Base-by-base conservation (phyloP, 2,329 filamentous ascomycete genomes). In the Tolypocladium endophyticum region DNA sequence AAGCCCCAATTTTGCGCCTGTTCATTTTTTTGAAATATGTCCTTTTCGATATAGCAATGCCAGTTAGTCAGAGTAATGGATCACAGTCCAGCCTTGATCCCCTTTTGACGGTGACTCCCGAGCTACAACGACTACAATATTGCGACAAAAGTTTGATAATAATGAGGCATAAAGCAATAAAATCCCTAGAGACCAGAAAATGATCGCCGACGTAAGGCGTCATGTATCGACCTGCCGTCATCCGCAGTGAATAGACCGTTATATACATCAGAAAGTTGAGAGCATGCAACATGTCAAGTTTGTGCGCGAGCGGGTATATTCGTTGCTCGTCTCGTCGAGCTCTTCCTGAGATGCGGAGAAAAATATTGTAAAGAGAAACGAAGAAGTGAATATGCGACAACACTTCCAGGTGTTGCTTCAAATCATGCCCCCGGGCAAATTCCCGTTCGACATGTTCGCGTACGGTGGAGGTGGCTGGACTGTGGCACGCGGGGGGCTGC, bases 341-440 rank as follows among this genome's bases (percentile, higher is more conserved):
- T 58, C 38, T 28, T 14, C 52, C 57, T 20, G 11, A 41, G 50
- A 54, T 33, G 33, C 43, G 23, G 36, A 28, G 8, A 55, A 47
- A 39, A 38, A 38, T 30, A 16, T 43, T 14, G 35, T 20, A 57
- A 58, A 52, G 54, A 45, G 57, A 47, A 35, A 41, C 25, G 45
- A 16, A 55, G 41, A 56, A 58, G 20, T 28, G 18, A 28, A 55
- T 11, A 36, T 14, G 20, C 4, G 30, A 23, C 12, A 16, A 30
- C 50, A 14, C 9, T 54, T 36, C 30, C 28, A n/a, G 9, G 28
- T 23, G 28, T 28, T 12, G 61, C 23, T 20, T 73, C 66, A 80
- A 61, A 80, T 79, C 77, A 80, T 77, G 57, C 77, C 78, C 28
- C 77, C 77, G 0, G 77, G 74, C 61, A 74, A 60, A 58, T 62